Percentiles rank a stretch among this genome's conserved stretches.
These are phyloP conservation scores for Haberlea rhodopensis DNA, from an alignment of 257 asterid genomes.

Conservation along the genomic window DNA sequence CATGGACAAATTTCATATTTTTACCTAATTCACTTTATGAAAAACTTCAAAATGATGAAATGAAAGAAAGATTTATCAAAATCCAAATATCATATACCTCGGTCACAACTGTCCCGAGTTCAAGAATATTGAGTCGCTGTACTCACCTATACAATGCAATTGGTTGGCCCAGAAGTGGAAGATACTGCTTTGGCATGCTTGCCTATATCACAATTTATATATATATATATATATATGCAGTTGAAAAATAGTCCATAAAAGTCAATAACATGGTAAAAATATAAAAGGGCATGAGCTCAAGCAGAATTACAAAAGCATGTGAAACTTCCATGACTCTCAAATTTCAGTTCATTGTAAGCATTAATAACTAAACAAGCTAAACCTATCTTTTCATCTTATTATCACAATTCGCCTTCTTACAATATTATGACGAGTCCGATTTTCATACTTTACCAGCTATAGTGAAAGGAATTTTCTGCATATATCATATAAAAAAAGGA, in stretches of 20 bases:
- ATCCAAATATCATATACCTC: neutral
- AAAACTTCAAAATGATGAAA: too few species aligned
- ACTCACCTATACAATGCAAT: too few species aligned
- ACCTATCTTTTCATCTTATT: too few species aligned
- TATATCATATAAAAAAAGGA: too few species aligned
- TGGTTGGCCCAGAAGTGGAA: constrained; percentile 95
- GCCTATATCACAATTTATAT: constrained; percentile 65
- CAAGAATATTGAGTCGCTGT: constrained; percentile 1
- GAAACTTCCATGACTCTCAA: constrained; percentile 8
- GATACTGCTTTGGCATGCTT: constrained; percentile 97
- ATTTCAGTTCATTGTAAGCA: constrained; percentile 6
- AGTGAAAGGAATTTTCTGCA: too few species aligned
- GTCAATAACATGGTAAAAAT: constrained; percentile 12
- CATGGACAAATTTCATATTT: neutral
- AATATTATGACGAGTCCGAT: too few species aligned
- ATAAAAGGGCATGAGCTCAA: constrained; percentile 11
- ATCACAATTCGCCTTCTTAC: too few species aligned
- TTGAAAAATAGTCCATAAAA: constrained; percentile 11
- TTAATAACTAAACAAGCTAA: constrained; percentile 17
- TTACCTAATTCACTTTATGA: too few species aligned
- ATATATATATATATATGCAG: constrained; percentile 31
- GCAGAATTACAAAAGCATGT: neutral
- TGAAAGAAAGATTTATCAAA: too few species aligned
- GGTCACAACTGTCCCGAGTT: constrained; percentile 3
- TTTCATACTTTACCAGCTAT: too few species aligned